Percentiles rank a stretch among this genome's conserved stretches.
phyloP scores from a whole-genome alignment of 2,329 filamentous ascomycete genomes.

The Talaromyces sp. region DNA sequence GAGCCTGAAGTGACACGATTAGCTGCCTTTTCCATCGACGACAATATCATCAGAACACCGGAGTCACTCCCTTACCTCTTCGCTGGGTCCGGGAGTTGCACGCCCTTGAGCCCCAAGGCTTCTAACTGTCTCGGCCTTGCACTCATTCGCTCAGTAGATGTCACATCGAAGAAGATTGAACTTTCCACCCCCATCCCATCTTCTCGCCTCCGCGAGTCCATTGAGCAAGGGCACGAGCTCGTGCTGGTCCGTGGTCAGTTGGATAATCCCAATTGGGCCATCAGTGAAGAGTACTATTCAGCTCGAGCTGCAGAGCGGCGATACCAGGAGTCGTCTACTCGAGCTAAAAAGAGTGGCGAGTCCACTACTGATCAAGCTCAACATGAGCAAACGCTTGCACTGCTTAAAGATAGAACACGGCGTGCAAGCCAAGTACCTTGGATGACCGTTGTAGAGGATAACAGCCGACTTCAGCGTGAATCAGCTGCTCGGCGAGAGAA shows the following conservation, averaged over 20 bases:
- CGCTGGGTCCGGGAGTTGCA: slow-evolving; percentile 43
- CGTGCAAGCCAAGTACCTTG: slow-evolving; percentile 45
- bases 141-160: slow-evolving; percentile 47
- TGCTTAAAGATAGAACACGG: slow-evolving; percentile 37
- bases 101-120: slow-evolving; percentile 50
- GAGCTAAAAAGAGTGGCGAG: slow-evolving; percentile 21
- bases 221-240: slow-evolving; percentile 43
- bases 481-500: slow-evolving; percentile 29
- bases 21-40: not conserved
- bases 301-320: slow-evolving; percentile 41
- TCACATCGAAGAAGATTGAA: slow-evolving; percentile 43
- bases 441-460: slow-evolving; percentile 44
- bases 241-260: slow-evolving; percentile 53
- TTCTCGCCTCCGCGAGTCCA: slow-evolving; percentile 30
- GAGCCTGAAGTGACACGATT: not conserved
- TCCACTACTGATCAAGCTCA: slow-evolving; percentile 14
- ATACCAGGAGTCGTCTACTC: slow-evolving; percentile 29
- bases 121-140: slow-evolving; percentile 56
- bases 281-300: slow-evolving; percentile 47
- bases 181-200: slow-evolving; percentile 53
- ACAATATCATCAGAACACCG: slow-evolving; percentile 44
- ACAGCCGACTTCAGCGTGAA: slow-evolving; percentile 32
- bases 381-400: slow-evolving; percentile 25
- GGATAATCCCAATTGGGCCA: slow-evolving; percentile 50
- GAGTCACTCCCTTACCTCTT: slow-evolving; percentile 57